Conservation (phyloP, 148 eudicot genomes). For the Rhododendron vialii region DNA sequence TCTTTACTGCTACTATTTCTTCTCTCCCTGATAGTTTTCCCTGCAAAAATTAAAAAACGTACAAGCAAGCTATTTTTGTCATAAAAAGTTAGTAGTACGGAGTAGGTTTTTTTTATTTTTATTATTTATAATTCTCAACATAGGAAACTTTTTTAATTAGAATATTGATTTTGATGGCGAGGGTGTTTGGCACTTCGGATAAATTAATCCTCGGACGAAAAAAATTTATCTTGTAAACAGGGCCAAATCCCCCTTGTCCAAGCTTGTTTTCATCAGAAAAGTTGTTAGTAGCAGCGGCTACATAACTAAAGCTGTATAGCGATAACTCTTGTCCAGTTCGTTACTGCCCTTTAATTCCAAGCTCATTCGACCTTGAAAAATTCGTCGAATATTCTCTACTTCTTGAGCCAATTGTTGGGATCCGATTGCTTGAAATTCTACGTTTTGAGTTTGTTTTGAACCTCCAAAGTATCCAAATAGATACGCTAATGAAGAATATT, state of each 20-base stretch:
- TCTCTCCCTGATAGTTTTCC: slow-evolving; percentile 40
- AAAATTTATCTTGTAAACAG: slow-evolving; percentile 52
- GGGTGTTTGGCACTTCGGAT: background rate
- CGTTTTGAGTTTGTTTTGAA: slow-evolving; percentile 19
- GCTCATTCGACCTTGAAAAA: slow-evolving; percentile 21
- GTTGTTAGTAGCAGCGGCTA: slow-evolving; percentile 41
- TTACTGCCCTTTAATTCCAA: slow-evolving; percentile 24
- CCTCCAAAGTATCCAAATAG: slow-evolving; percentile 29
- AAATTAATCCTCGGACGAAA: background rate
- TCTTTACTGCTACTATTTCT: slow-evolving; percentile 68
- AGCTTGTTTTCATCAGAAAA: slow-evolving; percentile 49
- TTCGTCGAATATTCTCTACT: slow-evolving; percentile 26
- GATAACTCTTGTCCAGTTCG: slow-evolving; percentile 30
- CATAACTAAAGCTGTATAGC: slow-evolving; percentile 25
- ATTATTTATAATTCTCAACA: background rate
- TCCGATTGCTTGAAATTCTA: slow-evolving; percentile 19
- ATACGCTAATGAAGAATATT: slow-evolving; percentile 21
- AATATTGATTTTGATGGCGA: background rate
- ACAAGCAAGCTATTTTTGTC: background rate
- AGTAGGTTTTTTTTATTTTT: background rate
- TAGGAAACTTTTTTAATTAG: background rate
- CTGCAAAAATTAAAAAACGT: slow-evolving; percentile 17
- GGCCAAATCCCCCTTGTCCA: slow-evolving; percentile 71
- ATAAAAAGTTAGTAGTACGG: background rate
- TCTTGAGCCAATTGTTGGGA: slow-evolving; percentile 15